Base-by-base conservation (phyloP, 2,329 filamentous ascomycete genomes). In the Scleromitrula shiraiana region DNA sequence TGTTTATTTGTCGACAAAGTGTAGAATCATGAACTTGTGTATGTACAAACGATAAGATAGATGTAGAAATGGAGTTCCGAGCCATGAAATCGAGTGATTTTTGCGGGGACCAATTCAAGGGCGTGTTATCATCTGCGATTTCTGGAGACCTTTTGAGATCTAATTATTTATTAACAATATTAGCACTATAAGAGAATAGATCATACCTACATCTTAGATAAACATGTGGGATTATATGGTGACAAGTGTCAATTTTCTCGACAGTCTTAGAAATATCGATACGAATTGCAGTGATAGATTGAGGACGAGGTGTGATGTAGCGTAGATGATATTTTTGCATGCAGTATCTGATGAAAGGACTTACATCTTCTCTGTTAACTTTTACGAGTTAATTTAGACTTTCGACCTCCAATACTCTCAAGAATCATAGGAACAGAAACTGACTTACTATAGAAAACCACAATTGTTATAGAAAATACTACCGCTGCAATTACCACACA, bases 281-380 rank as follows among this genome's bases (percentile, higher is more conserved):
- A 10, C 20, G 39, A 26, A 15, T 19, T 2, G n/a, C 15, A 32
- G 22, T 12, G 2, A 27, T 14, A 4, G 33, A 37, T 5, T 32
- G 19, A 2, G 15, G 26, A n/a, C 22, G 27, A 33, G 36, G 35
- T 19, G 44, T 41, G 10, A 41, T 41, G 9, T 33, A 6, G 23
- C 20, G 19, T 32, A 41, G 35, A 15, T 22, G 15, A 26, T 32
- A 46, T 14, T 33, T 5, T 10, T 27, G 9, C 2, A 17, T 6
- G 10, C 26, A 20, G 23, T 38, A 30, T 12, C 6, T 3, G 3
- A 45, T 14, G 7, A 41, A 46, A 20, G 5, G 15, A 5, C n/a
- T 15, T 5, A 46, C 36, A 7, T 46, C 44, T 33, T 41, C 44
- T 30, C 20, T 40, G 15, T 41, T 46, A 15, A 46, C 44, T 46